phyloP scores from a whole-genome alignment of 2,329 filamentous ascomycete genomes.

The Stachybotrys chlorohalonatus region DNA sequence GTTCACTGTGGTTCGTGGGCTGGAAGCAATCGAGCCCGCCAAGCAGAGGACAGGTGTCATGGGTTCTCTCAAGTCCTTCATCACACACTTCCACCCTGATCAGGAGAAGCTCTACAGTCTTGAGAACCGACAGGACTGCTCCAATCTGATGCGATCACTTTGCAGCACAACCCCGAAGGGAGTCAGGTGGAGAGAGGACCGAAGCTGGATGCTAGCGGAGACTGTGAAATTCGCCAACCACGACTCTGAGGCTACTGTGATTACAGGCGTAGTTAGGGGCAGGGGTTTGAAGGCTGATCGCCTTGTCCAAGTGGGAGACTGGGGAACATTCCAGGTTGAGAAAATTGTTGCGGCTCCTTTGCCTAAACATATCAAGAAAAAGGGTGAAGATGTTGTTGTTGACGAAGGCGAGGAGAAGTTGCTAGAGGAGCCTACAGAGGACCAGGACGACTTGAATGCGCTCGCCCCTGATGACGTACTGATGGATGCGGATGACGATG shows the following conservation, averaged over 20 bases:
- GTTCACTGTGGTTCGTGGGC: conserved; percentile 72
- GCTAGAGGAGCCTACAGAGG: conserved; percentile 64
- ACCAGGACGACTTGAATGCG: conserved; percentile 74
- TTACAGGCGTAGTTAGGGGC: conserved; percentile 82
- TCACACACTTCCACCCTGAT: conserved; percentile 87
- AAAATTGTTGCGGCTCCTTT: conserved; percentile 75
- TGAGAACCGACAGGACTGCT: conserved; percentile 81
- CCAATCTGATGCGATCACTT: conserved; percentile 81
- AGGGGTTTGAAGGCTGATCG: conserved; percentile 83
- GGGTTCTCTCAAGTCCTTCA: conserved; percentile 80
- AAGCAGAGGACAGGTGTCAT: conserved; percentile 72
- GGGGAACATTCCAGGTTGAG: conserved; percentile 87
- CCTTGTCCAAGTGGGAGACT: conserved; percentile 83
- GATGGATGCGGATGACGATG: conserved; percentile 55
- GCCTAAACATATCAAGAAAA: conserved; percentile 49
- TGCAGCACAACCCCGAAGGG: conserved; percentile 92
- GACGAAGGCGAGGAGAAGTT: conserved; percentile 43
- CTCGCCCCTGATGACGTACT: conserved; percentile 78
- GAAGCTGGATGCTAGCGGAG: conserved; percentile 92
- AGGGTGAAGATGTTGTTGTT: conserved; percentile 58
- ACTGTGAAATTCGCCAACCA: conserved; percentile 62
- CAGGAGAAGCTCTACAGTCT: conserved; percentile 87
- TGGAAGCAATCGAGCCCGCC: conserved; percentile 68
- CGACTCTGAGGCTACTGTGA: conserved; percentile 53
- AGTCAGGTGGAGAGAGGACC: conserved; percentile 87